These are phyloP conservation scores for Exophiala calicioides DNA, from an alignment of 2,329 filamentous ascomycete species.

Conservation along the genomic window DNA sequence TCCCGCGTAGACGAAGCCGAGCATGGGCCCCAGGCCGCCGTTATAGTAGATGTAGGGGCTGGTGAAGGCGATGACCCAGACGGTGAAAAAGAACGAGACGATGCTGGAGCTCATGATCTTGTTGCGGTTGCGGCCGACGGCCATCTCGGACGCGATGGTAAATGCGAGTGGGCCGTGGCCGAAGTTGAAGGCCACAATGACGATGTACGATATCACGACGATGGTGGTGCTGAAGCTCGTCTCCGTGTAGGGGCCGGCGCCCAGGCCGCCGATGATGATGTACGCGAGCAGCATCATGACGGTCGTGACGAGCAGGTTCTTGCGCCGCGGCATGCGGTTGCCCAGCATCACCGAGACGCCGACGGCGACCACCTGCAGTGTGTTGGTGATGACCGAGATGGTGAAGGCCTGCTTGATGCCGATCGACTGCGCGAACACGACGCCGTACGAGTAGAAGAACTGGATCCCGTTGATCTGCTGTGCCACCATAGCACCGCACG, in stretches of 20 bases:
- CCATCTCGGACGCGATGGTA: slow-evolving; percentile 48
- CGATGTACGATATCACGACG: slow-evolving; percentile 15
- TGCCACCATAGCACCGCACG: slow-evolving; percentile 13
- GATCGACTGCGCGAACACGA: slow-evolving; percentile 18
- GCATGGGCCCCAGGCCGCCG: slow-evolving; percentile 37
- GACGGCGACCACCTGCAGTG: slow-evolving; percentile 14
- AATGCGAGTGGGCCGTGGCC: slow-evolving; percentile 46
- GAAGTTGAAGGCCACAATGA: slow-evolving; percentile 45
- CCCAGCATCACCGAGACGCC: slow-evolving; percentile 8
- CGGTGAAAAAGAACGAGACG: slow-evolving; percentile 40
- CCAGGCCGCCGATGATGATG: slow-evolving; percentile 15
- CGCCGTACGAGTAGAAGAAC: slow-evolving; percentile 18
- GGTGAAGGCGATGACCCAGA: slow-evolving; percentile 40
- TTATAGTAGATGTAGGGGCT: slow-evolving; percentile 40
- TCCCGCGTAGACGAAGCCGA: slow-evolving; percentile 39
- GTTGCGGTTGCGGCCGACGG: slow-evolving; percentile 51
- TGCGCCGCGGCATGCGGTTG: slow-evolving; percentile 9
- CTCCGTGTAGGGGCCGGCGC: slow-evolving; percentile 32
- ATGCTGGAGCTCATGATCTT: slow-evolving; percentile 50
- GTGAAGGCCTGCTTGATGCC: slow-evolving; percentile 17
- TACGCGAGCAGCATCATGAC: slow-evolving; percentile 14
- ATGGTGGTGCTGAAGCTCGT: slow-evolving; percentile 9
- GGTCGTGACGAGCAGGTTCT: slow-evolving; percentile 13
- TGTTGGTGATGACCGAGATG: slow-evolving; percentile 11
- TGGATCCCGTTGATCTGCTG: slow-evolving; percentile 22